A percentile compares a stretch with the other conserved stretches of the same genome.
Evolutionary conservation across 257 asterid species (phyloP).

Genomic region (Mentha longifolia): DNA sequence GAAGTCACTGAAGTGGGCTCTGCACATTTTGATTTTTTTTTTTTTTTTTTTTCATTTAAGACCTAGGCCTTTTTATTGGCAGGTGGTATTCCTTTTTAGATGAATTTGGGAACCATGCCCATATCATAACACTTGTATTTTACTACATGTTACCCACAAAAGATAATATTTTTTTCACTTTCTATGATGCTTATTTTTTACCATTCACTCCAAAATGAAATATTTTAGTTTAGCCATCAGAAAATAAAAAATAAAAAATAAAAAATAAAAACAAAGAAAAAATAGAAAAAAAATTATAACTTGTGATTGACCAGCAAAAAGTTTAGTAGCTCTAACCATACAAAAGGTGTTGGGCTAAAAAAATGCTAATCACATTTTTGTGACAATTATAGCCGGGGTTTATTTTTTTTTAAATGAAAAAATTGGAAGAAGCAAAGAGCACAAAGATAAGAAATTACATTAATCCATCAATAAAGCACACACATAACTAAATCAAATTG

Average conservation of each 20-base stretch:
- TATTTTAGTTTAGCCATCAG: too few relatives aligned
- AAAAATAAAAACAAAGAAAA: too few relatives aligned
- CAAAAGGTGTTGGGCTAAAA: not conserved
- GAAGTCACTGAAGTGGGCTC: not conserved
- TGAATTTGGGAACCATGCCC: not conserved
- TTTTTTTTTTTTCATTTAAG: too few relatives aligned
- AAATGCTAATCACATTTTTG: not conserved
- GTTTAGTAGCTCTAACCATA: too few relatives aligned
- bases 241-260: too few relatives aligned
- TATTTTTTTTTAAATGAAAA: not conserved
- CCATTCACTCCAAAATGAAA: too few relatives aligned
- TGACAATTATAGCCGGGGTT: not conserved
- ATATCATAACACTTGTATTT: too few relatives aligned
- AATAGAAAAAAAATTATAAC: too few relatives aligned
- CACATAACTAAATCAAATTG: slow-evolving; percentile 23
- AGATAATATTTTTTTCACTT: too few relatives aligned
- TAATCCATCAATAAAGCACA: slow-evolving; percentile 8
- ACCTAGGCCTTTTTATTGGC: not conserved
- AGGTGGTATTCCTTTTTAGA: not conserved
- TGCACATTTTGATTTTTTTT: too few relatives aligned
- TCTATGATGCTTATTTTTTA: too few relatives aligned
- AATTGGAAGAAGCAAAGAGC: not conserved
- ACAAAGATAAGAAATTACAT: not conserved
- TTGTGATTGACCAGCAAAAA: not conserved
- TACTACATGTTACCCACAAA: too few relatives aligned